A percentile compares a stretch with the other conserved stretches of the same genome.
phyloP scores from a whole-genome alignment of 1,139 yeast genomes.

The Yamadazyma blattariae region DNA sequence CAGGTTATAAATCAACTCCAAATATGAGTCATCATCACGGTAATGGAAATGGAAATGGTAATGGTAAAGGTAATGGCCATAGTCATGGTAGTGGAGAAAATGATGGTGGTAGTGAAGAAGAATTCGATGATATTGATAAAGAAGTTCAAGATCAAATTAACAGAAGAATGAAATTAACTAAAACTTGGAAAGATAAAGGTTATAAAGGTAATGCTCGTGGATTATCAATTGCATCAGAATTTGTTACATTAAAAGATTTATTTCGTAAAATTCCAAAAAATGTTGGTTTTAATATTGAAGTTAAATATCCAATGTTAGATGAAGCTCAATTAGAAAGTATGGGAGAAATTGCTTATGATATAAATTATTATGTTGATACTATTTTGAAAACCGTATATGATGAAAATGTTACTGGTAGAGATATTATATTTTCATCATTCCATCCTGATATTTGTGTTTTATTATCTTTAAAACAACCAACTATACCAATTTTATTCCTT shows the following conservation, averaged over 20 bases:
- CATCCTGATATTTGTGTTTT: constrained; percentile 91
- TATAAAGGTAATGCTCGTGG: constrained; percentile 94
- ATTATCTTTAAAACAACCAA: constrained; percentile 88
- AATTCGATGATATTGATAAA: constrained; percentile 32
- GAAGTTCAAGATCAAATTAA: constrained; percentile 41
- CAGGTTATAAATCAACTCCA: constrained; percentile 36
- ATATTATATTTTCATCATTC: constrained; percentile 87
- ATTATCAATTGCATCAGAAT: constrained; percentile 83
- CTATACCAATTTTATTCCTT: constrained; percentile 82
- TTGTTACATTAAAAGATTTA: constrained; percentile 83
- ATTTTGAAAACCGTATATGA: constrained; percentile 80
- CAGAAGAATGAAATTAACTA: constrained; percentile 79
- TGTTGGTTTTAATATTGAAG: constrained; percentile 93
- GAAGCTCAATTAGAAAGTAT: constrained; percentile 88
- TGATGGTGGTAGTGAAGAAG: constrained; percentile 9
- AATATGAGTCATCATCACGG: constrained; percentile 11
- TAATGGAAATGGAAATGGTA: constrained; percentile 1
- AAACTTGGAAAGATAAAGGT: constrained; percentile 82
- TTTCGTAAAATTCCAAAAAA: constrained; percentile 76
- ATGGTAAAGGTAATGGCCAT: constrained; percentile 9
- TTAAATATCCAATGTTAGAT: constrained; percentile 93
- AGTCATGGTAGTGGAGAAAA: constrained; percentile 1
- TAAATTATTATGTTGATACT: constrained; percentile 85
- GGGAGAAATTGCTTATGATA: constrained; percentile 81
- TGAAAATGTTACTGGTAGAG: constrained; percentile 69